These are phyloP conservation scores for Cenchrus americanus DNA, from an alignment of 176 grass and related monocot species.

Conservation along the genomic window DNA sequence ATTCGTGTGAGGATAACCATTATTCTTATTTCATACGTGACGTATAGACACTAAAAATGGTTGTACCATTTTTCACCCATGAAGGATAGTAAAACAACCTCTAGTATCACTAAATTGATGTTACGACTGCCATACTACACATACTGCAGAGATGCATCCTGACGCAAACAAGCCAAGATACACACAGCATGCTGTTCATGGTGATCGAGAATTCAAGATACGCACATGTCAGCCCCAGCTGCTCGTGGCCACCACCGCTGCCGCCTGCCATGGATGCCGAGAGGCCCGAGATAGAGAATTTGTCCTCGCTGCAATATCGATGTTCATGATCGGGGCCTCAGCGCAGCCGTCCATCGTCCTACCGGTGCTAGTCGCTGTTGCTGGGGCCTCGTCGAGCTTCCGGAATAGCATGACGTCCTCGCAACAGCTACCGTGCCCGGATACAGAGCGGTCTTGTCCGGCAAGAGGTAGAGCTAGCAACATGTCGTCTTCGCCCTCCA, in stretches of 20 bases:
- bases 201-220: not conserved
- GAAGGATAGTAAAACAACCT: not conserved
- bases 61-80: too few species aligned
- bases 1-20: too few species aligned
- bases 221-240: not conserved
- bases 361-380: too few species aligned
- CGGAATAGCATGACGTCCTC: conserved; percentile 27
- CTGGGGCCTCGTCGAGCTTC: not conserved
- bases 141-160: not conserved
- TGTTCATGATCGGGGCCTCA: not conserved
- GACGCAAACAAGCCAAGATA: not conserved
- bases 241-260: not conserved
- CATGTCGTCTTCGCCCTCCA: conserved; percentile 41
- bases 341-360: not conserved
- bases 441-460: not conserved
- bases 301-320: not conserved
- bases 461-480: not conserved
- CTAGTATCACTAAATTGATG: not conserved
- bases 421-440: not conserved
- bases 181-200: not conserved
- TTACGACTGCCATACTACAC: not conserved
- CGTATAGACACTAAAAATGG: too few species aligned
- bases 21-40: too few species aligned
- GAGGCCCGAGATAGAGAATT: not conserved
- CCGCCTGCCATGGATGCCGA: not conserved